These are phyloP conservation scores for Biscogniauxia marginata DNA, from an alignment of 2,329 filamentous ascomycete genomes.

Conservation along the genomic window DNA sequence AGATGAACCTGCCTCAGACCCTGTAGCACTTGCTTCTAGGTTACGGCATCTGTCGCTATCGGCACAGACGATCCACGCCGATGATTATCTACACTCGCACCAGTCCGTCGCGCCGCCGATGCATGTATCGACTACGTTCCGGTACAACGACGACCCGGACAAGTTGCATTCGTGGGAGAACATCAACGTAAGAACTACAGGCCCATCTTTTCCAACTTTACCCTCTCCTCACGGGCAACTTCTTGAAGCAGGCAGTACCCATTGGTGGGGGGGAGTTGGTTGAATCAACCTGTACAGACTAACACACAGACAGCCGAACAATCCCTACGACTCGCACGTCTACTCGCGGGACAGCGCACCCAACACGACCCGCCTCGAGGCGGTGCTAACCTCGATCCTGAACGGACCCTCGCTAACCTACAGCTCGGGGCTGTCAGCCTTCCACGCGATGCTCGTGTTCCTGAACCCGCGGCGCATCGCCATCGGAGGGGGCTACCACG, in stretches of 20 bases:
- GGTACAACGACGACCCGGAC: conserved; percentile 71
- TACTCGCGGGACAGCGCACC: conserved; percentile 82
- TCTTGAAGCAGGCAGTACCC: background rate
- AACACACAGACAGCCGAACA: conserved; percentile 40
- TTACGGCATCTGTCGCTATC: conserved; percentile 52
- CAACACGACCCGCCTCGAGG: conserved; percentile 81
- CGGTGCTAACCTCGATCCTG: conserved; percentile 73
- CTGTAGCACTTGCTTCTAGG: conserved; percentile 28
- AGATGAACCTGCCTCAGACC: background rate
- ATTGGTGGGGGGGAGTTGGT: no score
- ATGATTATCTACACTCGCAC: conserved; percentile 71
- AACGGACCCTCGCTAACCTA: conserved; percentile 73
- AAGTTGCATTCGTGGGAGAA: conserved; percentile 55
- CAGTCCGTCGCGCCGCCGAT: conserved; percentile 84
- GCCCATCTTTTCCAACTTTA: background rate
- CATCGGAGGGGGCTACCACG: conserved; percentile 86
- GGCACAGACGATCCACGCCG: conserved; percentile 77
- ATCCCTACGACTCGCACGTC: conserved; percentile 63
- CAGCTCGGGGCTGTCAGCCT: conserved; percentile 79
- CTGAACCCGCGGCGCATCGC: conserved; percentile 81
- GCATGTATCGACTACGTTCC: conserved; percentile 89
- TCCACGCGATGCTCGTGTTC: conserved; percentile 83
- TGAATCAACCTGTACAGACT: background rate
- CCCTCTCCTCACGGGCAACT: background rate
- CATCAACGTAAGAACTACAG: conserved; percentile 48